Percentiles rank a stretch among this genome's conserved stretches.
Evolutionary conservation across 805 yeast genomes (phyloP).

Genomic region (Yarrowia yakushimensis): DNA sequence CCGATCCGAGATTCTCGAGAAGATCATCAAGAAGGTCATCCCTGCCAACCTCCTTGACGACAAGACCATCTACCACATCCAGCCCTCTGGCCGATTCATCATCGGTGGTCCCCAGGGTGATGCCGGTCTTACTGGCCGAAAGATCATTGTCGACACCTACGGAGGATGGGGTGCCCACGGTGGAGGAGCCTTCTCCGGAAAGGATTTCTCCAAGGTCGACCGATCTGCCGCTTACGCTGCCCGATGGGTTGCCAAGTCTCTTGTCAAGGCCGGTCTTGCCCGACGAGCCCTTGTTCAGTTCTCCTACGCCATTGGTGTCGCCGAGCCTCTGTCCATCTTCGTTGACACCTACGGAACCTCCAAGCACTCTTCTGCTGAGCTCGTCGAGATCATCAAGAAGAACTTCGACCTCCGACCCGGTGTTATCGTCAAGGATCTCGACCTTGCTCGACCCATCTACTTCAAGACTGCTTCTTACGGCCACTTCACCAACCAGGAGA

Average conservation of each 20-base stretch:
- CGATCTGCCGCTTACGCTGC: constrained; percentile 99
- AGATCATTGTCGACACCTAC: constrained; percentile 98
- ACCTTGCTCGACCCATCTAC: constrained; percentile 98
- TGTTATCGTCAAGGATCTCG: constrained; percentile 93
- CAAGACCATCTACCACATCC: constrained; percentile 95
- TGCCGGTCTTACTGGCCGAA: constrained; percentile 99
- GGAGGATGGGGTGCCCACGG: constrained; percentile 99
- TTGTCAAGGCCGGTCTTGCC: constrained; percentile 90
- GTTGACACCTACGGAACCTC: constrained; percentile 99
- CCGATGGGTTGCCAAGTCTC: constrained; percentile 99
- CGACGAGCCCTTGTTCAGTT: constrained; percentile 97
- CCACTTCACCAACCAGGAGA: constrained; percentile 98
- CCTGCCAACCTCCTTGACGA: constrained; percentile 89
- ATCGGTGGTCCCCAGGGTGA: constrained; percentile 99
- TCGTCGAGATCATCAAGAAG: constrained; percentile 84
- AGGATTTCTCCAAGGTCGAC: constrained; percentile 99
- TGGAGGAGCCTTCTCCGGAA: constrained; percentile 99
- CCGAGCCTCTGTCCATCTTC: constrained; percentile 96
- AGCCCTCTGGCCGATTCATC: constrained; percentile 99
- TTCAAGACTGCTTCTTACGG: constrained; percentile 99
- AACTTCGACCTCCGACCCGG: constrained; percentile 99
- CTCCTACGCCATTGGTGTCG: constrained; percentile 99
- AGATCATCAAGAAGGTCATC: constrained; percentile 86
- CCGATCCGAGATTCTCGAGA: constrained; percentile 70
- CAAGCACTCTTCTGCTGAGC: constrained; percentile 79